Evolutionary conservation across 108 stramenopile genomes (phyloP).

Genomic region (Cylindrotheca closterium): DNA sequence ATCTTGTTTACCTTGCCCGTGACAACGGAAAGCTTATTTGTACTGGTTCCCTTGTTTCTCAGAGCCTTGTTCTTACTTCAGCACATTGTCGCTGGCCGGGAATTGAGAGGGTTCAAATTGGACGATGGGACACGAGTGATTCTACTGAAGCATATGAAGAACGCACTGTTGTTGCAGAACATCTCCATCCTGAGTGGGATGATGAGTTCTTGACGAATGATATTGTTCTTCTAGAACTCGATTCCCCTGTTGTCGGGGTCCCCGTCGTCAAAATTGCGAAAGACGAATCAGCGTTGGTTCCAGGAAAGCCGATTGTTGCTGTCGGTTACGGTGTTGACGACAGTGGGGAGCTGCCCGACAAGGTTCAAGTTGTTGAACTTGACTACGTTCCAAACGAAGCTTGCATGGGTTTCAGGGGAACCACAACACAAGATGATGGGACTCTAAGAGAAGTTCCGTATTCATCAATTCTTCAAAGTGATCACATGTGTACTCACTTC

Average conservation of each 20-base stretch:
- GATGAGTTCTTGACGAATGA: not conserved
- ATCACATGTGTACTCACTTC: not conserved
- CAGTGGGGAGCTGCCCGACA: not conserved
- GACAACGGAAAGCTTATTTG: constrained; percentile 24
- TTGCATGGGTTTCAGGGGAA: not conserved
- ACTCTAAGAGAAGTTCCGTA: not conserved
- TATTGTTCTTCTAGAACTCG: constrained; percentile 13
- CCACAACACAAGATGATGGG: not conserved
- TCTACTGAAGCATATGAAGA: not conserved
- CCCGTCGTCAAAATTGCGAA: not conserved
- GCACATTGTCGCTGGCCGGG: constrained; percentile 41
- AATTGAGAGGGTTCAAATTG: constrained; percentile 3
- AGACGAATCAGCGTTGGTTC: not conserved
- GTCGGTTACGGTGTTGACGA: not conserved
- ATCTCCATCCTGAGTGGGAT: constrained; percentile 10
- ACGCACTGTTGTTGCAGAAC: not conserved
- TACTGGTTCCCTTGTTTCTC: constrained; percentile 51
- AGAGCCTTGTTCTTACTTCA: constrained; percentile 45
- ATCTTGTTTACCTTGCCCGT: constrained; percentile 10
- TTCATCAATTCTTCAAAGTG: not conserved
- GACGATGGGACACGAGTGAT: not conserved
- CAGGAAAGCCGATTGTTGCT: not conserved
- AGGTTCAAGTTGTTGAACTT: constrained; percentile 1
- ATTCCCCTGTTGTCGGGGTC: not conserved
- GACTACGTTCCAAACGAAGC: constrained; percentile 1